Evolutionary conservation across 306 rosid genomes (phyloP).

Genomic region (Cicer bijugum): DNA sequence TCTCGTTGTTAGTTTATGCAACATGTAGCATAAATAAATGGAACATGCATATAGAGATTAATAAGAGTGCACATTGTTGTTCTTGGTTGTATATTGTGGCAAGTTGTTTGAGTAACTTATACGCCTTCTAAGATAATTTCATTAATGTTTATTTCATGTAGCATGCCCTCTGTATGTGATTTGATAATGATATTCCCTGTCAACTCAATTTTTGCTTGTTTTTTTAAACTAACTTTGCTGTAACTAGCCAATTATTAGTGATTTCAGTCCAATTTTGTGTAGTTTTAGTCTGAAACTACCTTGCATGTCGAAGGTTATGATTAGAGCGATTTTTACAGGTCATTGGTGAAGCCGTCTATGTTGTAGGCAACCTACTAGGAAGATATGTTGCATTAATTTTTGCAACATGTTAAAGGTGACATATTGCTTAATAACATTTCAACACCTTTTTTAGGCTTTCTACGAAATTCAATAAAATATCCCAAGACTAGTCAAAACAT

Average conservation of each 20-base stretch:
- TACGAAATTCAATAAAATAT: too few relatives aligned
- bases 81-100: background rate
- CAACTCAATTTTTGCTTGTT: background rate
- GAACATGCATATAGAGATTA: background rate
- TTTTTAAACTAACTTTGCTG: background rate
- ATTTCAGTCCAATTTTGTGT: too few relatives aligned
- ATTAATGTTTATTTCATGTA: background rate
- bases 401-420: too few relatives aligned
- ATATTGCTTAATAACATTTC: too few relatives aligned
- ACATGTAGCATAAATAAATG: background rate
- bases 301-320: too few relatives aligned
- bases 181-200: background rate
- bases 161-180: background rate
- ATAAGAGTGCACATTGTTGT: background rate
- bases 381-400: too few relatives aligned
- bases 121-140: background rate
- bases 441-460: too few relatives aligned
- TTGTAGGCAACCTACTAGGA: too few relatives aligned
- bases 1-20: background rate
- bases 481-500: too few relatives aligned
- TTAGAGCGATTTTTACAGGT: too few relatives aligned
- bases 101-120: constrained; percentile 6
- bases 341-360: too few relatives aligned
- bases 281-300: too few relatives aligned
- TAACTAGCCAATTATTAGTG: background rate